Evolutionary conservation across 2,329 filamentous ascomycete genomes (phyloP).

Genomic region (Rutstroemia sp.): DNA sequence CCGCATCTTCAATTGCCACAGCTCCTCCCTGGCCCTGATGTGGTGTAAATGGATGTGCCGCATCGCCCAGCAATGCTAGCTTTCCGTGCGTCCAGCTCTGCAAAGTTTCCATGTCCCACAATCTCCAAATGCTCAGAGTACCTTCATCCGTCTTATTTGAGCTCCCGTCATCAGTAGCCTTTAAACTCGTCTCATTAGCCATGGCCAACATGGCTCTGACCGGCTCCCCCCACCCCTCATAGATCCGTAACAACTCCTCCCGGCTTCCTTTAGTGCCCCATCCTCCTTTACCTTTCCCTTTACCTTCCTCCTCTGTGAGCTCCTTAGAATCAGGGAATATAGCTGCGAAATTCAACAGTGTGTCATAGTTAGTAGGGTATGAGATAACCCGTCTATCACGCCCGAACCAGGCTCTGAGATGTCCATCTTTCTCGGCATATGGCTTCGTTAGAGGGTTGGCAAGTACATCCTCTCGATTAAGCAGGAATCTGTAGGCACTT

Average conservation of each 20-base stretch:
- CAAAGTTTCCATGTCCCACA: slow-evolving; percentile 55
- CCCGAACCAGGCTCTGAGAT: slow-evolving; percentile 35
- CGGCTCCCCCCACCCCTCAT: background rate
- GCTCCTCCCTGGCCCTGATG: slow-evolving; percentile 56
- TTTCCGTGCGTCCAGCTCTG: slow-evolving; percentile 46
- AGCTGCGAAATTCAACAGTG: slow-evolving; percentile 41
- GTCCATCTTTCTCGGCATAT: slow-evolving; percentile 26
- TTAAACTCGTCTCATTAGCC: slow-evolving; percentile 11
- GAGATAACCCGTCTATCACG: slow-evolving; percentile 38
- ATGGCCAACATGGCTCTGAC: background rate
- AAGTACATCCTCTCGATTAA: slow-evolving; percentile 18
- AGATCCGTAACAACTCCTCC: background rate
- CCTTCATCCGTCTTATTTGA: background rate
- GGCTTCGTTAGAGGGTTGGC: slow-evolving; percentile 31
- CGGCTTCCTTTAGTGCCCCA: background rate
- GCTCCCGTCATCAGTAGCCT: background rate
- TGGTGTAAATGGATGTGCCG: slow-evolving; percentile 63
- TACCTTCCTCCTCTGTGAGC: slow-evolving; percentile 25
- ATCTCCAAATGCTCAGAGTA: slow-evolving; percentile 47
- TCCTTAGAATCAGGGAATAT: slow-evolving; percentile 41
- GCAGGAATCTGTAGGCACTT: slow-evolving; percentile 21
- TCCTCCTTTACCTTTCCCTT: background rate
- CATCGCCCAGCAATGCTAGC: slow-evolving; percentile 55
- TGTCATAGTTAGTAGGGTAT: slow-evolving; percentile 40
- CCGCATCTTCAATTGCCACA: slow-evolving; percentile 60